These are phyloP conservation scores for Neospermospora avenae DNA, from an alignment of 2,329 filamentous ascomycete genomes.

Conservation along the genomic window DNA sequence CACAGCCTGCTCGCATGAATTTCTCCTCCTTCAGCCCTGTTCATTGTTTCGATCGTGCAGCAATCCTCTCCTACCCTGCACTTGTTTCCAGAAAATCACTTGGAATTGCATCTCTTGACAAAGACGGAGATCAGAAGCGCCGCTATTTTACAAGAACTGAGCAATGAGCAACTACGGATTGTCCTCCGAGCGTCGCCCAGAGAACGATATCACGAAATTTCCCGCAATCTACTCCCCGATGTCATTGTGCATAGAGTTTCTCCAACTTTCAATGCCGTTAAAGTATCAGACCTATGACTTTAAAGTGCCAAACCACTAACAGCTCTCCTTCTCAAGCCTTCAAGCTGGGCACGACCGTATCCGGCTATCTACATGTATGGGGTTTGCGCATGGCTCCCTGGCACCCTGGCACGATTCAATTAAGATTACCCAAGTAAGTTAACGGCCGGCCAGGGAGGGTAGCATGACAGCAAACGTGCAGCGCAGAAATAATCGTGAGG, in stretches of 20 bases:
- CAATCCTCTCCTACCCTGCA: not conserved
- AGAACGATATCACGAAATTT: not conserved
- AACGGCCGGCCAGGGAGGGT: not conserved
- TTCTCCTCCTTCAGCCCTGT: not conserved
- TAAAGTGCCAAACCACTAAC: not conserved
- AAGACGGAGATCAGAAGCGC: not conserved
- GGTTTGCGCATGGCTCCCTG: not conserved
- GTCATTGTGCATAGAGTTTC: not conserved
- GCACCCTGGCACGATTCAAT: not conserved
- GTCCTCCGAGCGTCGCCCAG: not conserved
- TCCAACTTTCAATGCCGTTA: not conserved
- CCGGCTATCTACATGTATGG: not conserved
- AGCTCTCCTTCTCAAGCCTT: not conserved
- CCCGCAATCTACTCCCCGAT: not conserved
- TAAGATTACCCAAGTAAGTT: not conserved
- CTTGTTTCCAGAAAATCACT: not conserved
- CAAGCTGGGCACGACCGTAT: not conserved
- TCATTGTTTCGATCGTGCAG: not conserved
- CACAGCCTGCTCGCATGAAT: conserved; percentile 2
- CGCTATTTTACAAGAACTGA: too few species aligned
- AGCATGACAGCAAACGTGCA: not conserved
- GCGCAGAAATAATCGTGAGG: not conserved
- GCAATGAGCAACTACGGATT: not conserved
- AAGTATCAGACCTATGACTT: not conserved
- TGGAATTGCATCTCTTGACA: not conserved